Base-by-base conservation (phyloP, 2,329 filamentous ascomycete genomes). In the Byssochlamys sp. region DNA sequence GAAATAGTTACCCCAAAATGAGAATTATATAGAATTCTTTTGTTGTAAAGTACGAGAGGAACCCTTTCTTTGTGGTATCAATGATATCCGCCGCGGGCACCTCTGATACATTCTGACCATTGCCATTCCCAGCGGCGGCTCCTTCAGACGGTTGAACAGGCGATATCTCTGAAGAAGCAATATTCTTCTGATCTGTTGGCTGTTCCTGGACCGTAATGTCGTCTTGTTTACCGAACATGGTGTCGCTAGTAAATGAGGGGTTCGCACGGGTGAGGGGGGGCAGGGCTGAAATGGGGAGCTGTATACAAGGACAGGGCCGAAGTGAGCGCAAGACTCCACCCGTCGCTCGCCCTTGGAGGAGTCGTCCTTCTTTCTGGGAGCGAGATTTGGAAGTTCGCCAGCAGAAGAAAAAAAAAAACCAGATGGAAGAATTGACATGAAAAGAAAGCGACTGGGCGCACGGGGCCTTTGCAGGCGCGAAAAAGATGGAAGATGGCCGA, bases 1-100 rank as follows among this genome's bases (percentile, higher is more conserved):
- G 19, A 19, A 19, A 19, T 19, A 28, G 58, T 7, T 73, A 85
- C 78, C 91, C 91, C 59, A 97, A 77, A 53, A 84, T 59, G 65
- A 97, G 78, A 50, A 95, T 85, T 64, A 90, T 77, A 84, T 90
- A 97, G 71, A 99, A 97, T 70, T 96, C 89, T 67, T 81, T 81
- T 10, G 91, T 96, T 65, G 80, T 81, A 61, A 97, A 79, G 75
- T 94, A 97, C 50, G 87, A 77, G 63, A 86, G 81, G 63, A 77
- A 79, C 3, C 77, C 72, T 62, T 77, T 75, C 73, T 79, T 78
- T 56, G 73, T 62, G 55, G 70, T 66, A 29, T 73, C 73, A 9
- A 75, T 65, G 39, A 71, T 71, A 50, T 75, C 74, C 14, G n/a
- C 39, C 0, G 70, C 73, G 7, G 68, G 61, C 26, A 67, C 66